phyloP scores from a whole-genome alignment of 2,329 filamentous ascomycete species.

The Coniochaeta ligniaria region DNA sequence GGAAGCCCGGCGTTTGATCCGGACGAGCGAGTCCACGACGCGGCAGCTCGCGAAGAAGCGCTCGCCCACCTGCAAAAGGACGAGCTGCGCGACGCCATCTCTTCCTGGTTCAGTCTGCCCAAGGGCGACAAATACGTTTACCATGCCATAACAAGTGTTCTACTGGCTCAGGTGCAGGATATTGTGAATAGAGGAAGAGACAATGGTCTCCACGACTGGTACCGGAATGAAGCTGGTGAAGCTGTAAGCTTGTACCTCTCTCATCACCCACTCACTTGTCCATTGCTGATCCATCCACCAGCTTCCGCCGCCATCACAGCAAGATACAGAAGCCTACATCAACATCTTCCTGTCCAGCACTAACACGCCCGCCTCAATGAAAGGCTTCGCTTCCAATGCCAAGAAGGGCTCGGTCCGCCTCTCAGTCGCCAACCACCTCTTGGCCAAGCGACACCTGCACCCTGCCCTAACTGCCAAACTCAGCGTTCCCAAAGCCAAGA shows the following conservation, averaged over 20 bases:
- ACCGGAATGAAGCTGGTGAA: constrained; percentile 24
- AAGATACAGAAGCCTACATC: constrained; percentile 61
- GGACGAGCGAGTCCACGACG: neutral
- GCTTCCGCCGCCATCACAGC: constrained; percentile 38
- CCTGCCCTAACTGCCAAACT: constrained; percentile 27
- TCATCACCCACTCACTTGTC: neutral
- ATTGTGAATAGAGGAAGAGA: constrained; percentile 32
- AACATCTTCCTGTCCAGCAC: constrained; percentile 57
- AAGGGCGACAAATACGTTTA: constrained; percentile 40
- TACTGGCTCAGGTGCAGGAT: constrained; percentile 40
- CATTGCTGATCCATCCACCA: constrained; percentile 9
- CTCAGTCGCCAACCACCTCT: constrained; percentile 49
- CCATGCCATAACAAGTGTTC: constrained; percentile 43
- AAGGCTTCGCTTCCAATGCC: constrained; percentile 56
- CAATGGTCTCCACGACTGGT: constrained; percentile 44
- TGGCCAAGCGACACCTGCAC: constrained; percentile 43
- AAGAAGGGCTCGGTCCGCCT: constrained; percentile 53
- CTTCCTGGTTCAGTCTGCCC: constrained; percentile 35
- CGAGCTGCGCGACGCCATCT: constrained; percentile 36
- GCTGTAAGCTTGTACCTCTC: constrained; percentile 13
- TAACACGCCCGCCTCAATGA: constrained; percentile 54
- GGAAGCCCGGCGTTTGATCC: neutral
- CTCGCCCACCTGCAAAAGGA: constrained; percentile 10
- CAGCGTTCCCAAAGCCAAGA: constrained; percentile 38
- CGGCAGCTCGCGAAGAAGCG: neutral